These are phyloP conservation scores for Penicillium sp. DNA, from an alignment of 2,329 filamentous ascomycete genomes.

Conservation along the genomic window DNA sequence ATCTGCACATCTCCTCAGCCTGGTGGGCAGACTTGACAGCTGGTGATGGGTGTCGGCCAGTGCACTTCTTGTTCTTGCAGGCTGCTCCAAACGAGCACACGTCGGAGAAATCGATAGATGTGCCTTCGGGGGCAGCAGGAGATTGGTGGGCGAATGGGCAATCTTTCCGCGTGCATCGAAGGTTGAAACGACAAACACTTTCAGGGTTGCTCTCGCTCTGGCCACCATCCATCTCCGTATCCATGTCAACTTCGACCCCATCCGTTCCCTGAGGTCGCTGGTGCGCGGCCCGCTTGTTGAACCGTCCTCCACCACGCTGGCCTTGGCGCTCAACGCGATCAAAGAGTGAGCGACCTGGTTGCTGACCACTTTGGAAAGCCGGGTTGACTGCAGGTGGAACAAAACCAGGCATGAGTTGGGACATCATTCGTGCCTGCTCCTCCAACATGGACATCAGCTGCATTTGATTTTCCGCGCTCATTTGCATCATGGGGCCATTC, in stretches of 20 bases:
- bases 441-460: conserved; percentile 74
- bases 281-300: conserved; percentile 47
- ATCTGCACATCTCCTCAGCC: conserved; percentile 81
- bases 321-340: conserved; percentile 62
- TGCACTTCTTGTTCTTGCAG: conserved; percentile 95
- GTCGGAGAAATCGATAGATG: conserved; percentile 73
- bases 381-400: conserved; percentile 54
- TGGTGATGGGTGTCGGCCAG: conserved; percentile 85
- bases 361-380: conserved; percentile 49
- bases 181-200: conserved; percentile 83
- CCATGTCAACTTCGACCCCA: conserved; percentile 40
- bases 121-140: conserved; percentile 76
- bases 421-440: conserved; percentile 84
- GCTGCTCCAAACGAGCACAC: conserved; percentile 80
- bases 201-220: conserved; percentile 58
- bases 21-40: conserved; percentile 75
- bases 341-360: conserved; percentile 63
- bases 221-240: conserved; percentile 40
- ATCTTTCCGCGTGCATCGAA: conserved; percentile 80
- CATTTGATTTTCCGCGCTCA: conserved; percentile 68
- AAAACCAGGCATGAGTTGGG: conserved; percentile 61
- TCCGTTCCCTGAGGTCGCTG: conserved; percentile 26
- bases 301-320: conserved; percentile 54
- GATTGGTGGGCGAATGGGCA: conserved; percentile 95
- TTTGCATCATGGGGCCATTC: conserved; percentile 51